Conservation (phyloP, 192 early-diverging fungal species). For the Glomus cerebriforme region DNA sequence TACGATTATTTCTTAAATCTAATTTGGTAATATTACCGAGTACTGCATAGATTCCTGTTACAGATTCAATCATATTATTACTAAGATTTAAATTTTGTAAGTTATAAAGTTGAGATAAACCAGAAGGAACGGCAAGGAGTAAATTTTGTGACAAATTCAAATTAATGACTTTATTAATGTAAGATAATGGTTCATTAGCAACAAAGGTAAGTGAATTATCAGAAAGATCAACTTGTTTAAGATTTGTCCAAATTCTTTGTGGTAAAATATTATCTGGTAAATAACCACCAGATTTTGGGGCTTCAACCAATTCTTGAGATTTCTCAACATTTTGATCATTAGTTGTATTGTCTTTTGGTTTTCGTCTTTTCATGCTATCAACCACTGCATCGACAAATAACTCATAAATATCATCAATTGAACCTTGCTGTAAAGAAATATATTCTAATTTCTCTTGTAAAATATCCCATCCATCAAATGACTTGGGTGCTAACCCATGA, state of each 20-base stretch:
- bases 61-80: slow-evolving; percentile 57
- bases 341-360: slow-evolving; percentile 31
- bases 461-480: slow-evolving; percentile 50
- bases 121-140: slow-evolving; percentile 46
- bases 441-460: slow-evolving; percentile 46
- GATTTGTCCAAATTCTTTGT: slow-evolving; percentile 40
- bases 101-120: slow-evolving; percentile 50
- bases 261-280: slow-evolving; percentile 32
- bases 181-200: slow-evolving; percentile 41
- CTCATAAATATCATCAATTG: slow-evolving; percentile 52
- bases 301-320: neutral
- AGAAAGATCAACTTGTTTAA: slow-evolving; percentile 48
- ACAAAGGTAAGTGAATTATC: slow-evolving; percentile 52
- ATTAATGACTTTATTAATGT: slow-evolving; percentile 43
- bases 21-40: slow-evolving; percentile 56
- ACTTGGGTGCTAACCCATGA: slow-evolving; percentile 46
- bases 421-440: slow-evolving; percentile 43
- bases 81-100: slow-evolving; percentile 52
- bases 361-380: slow-evolving; percentile 39
- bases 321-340: neutral
- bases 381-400: slow-evolving; percentile 45
- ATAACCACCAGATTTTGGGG: slow-evolving; percentile 10
- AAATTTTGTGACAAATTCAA: slow-evolving; percentile 58
- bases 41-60: slow-evolving; percentile 49
- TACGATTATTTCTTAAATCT: slow-evolving; percentile 52